Conservation (phyloP, 78 protist species). For the Dictyostelium intermedium region DNA sequence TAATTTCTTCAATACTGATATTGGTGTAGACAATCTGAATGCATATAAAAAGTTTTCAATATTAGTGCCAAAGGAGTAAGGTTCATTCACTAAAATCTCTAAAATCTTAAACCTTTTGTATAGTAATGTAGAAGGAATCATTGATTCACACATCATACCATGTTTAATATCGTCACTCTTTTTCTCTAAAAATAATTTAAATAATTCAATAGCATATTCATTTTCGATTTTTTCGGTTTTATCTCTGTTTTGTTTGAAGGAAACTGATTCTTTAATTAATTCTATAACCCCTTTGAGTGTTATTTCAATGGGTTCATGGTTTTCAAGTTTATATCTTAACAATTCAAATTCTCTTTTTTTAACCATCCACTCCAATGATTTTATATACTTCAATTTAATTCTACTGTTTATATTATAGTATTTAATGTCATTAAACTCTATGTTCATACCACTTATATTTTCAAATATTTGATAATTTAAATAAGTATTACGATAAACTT, state of each 20-base stretch:
- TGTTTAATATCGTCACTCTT: neutral
- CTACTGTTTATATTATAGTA: neutral
- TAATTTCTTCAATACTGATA: neutral
- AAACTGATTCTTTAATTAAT: neutral
- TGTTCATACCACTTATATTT: neutral
- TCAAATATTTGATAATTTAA: neutral
- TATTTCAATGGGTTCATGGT: neutral
- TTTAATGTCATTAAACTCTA: neutral
- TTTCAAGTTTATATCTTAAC: neutral
- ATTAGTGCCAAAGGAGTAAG: neutral
- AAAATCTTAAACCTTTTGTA: neutral
- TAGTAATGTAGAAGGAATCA: neutral
- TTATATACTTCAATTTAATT: too few relatives aligned
- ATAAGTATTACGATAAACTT: neutral
- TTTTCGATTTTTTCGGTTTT: too few relatives aligned
- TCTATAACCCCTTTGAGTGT: neutral
- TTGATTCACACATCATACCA: neutral
- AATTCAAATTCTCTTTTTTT: too few relatives aligned
- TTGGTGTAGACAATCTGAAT: neutral
- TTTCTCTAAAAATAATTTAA: neutral
- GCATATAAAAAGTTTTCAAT: neutral
- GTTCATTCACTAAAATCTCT: neutral
- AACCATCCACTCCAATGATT: neutral
- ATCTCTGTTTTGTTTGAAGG: too few relatives aligned
- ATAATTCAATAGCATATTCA: neutral